Percentiles rank a stretch among this genome's conserved stretches.
phyloP scores from a whole-genome alignment of 805 yeast species.

The Candida vartiovaarae region DNA sequence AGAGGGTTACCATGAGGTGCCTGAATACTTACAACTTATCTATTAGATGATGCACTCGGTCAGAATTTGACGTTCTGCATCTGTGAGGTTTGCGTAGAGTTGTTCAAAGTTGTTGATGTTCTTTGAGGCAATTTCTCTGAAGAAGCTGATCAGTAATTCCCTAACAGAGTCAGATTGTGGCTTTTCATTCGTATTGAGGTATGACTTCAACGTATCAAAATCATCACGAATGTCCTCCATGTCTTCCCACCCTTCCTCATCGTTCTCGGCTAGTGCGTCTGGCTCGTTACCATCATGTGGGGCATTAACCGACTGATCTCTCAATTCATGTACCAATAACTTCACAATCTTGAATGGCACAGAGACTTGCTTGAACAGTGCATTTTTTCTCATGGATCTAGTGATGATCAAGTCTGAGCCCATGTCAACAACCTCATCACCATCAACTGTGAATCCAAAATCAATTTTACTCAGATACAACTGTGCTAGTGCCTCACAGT shows the following conservation, averaged over 20 bases:
- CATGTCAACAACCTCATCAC: conserved; percentile 59
- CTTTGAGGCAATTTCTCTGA: conserved; percentile 35
- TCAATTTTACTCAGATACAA: conserved; percentile 53
- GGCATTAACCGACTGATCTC: conserved; percentile 39
- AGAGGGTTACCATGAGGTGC: too few relatives aligned
- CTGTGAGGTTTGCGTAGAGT: conserved; percentile 41
- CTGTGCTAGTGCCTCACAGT: conserved; percentile 63
- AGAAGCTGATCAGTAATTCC: conserved; percentile 41
- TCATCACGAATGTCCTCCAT: conserved; percentile 60
- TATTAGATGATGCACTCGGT: conserved; percentile 29
- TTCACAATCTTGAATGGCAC: conserved; percentile 69
- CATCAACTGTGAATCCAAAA: conserved; percentile 58
- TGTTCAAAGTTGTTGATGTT: conserved; percentile 45
- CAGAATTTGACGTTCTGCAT: conserved; percentile 44
- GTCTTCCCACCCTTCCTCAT: conserved; percentile 70
- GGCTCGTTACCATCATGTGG: conserved; percentile 30
- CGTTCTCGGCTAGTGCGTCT: conserved; percentile 58
- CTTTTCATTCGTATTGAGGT: conserved; percentile 36
- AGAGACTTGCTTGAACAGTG: conserved; percentile 54
- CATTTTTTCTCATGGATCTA: conserved; percentile 63
- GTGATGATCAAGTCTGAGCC: conserved; percentile 66
- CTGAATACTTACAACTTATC: background rate
- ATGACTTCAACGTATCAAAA: conserved; percentile 55
- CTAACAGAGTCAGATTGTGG: conserved; percentile 16
- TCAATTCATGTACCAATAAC: conserved; percentile 61